These are phyloP conservation scores for Geotrichum cucujoidarum DNA, from an alignment of 1,139 yeast genomes.

Conservation along the genomic window DNA sequence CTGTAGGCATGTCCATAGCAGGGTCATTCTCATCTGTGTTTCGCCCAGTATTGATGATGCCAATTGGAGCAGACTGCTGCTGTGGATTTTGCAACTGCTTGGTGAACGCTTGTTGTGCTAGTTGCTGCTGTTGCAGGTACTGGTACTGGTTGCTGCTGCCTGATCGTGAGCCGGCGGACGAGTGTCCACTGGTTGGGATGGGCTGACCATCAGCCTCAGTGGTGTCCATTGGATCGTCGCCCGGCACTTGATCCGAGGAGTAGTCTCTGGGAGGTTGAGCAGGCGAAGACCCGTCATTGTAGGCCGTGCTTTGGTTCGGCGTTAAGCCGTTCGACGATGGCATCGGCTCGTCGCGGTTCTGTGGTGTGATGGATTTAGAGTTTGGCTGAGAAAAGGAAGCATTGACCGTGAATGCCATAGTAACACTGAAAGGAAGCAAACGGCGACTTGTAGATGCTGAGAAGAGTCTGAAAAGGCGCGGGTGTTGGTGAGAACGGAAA, in stretches of 20 bases:
- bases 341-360: background rate
- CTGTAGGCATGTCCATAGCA: too few relatives aligned
- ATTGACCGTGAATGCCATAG: background rate
- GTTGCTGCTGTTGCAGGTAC: constrained; percentile 26
- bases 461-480: too few relatives aligned
- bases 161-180: background rate
- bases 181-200: too few relatives aligned
- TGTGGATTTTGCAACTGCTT: constrained; percentile 19
- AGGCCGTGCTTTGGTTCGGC: background rate
- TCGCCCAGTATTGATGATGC: constrained; percentile 12
- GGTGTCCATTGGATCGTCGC: too few relatives aligned
- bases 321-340: background rate
- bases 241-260: too few relatives aligned
- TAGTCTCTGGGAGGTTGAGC: background rate
- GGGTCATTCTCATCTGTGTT: background rate
- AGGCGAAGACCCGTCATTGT: too few relatives aligned
- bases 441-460: too few relatives aligned
- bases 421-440: too few relatives aligned
- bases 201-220: too few relatives aligned
- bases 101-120: constrained; percentile 23
- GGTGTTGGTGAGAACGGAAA: too few relatives aligned
- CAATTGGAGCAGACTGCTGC: constrained; percentile 22
- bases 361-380: background rate
- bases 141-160: constrained; percentile 21
- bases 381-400: background rate